These are phyloP conservation scores for Auxenochlorella pyrenoidosa DNA, from an alignment of 139 green algal species.

Conservation along the genomic window DNA sequence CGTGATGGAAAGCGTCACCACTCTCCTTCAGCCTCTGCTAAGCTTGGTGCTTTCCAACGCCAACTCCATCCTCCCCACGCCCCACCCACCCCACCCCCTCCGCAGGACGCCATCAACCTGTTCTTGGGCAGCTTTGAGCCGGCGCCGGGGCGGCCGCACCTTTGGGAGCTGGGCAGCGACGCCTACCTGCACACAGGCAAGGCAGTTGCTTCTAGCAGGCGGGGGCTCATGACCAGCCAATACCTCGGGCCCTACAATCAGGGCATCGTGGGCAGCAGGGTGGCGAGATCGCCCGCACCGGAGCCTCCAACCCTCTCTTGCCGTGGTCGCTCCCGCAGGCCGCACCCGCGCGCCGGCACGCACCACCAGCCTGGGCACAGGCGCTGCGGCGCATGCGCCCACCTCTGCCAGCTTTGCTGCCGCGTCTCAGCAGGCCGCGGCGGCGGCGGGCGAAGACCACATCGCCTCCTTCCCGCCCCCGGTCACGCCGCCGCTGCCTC, in stretches of 20 bases:
- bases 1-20: too few relatives aligned
- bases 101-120: constrained; percentile 91
- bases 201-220: too few relatives aligned
- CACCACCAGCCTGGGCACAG: not conserved
- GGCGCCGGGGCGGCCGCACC: constrained; percentile 53
- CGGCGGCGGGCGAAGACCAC: not conserved
- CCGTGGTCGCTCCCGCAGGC: not conserved
- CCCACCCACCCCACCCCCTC: too few relatives aligned
- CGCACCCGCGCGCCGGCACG: not conserved
- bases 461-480: constrained; percentile 26
- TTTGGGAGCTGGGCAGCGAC: constrained; percentile 90
- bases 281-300: too few relatives aligned
- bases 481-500: not conserved
- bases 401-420: constrained; percentile 4
- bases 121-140: constrained; percentile 82
- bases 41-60: too few relatives aligned
- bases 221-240: too few relatives aligned
- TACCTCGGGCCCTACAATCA: too few relatives aligned
- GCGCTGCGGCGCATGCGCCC: not conserved
- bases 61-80: too few relatives aligned
- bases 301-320: too few relatives aligned
- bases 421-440: not conserved
- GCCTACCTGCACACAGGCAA: constrained; percentile 76
- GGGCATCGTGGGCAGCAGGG: too few relatives aligned
- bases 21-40: too few relatives aligned